These are phyloP conservation scores for Cajanus cajan DNA, from an alignment of 306 rosid species.

Conservation along the genomic window DNA sequence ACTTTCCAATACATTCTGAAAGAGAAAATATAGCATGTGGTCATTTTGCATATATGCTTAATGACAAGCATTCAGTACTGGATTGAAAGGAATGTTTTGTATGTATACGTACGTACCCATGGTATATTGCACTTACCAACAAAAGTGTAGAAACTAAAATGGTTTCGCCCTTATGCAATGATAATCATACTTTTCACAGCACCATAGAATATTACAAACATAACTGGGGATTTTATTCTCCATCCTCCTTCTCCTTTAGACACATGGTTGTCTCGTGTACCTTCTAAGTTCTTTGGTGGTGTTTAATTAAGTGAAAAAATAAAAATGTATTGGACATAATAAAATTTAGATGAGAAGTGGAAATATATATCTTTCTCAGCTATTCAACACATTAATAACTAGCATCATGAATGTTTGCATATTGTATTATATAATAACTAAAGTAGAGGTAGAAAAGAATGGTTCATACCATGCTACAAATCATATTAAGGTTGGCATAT, in stretches of 20 bases:
- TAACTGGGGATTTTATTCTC: not conserved
- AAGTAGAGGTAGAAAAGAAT: not conserved
- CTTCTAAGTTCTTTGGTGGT: not conserved
- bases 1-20: not conserved
- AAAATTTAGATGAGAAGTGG: not conserved
- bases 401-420: not conserved
- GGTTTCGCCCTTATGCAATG: not conserved
- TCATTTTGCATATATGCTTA: not conserved
- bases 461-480: not conserved
- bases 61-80: not conserved
- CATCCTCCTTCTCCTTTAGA: too few species aligned
- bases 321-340: not conserved
- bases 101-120: not conserved
- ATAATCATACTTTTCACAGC: not conserved
- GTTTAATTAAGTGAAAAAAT: not conserved
- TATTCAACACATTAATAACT: not conserved
- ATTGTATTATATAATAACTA: not conserved
- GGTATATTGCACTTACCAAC: not conserved
- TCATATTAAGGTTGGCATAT: not conserved
- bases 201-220: too few species aligned
- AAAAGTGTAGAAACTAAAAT: not conserved
- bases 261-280: not conserved
- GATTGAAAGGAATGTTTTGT: conserved; percentile 23
- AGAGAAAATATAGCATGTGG: not conserved
- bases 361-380: not conserved